Evolutionary conservation across 352 stramenopile species (phyloP), one percentile per base, ranked within the genome.

Genomic region (Globisporangium canariense): DNA sequence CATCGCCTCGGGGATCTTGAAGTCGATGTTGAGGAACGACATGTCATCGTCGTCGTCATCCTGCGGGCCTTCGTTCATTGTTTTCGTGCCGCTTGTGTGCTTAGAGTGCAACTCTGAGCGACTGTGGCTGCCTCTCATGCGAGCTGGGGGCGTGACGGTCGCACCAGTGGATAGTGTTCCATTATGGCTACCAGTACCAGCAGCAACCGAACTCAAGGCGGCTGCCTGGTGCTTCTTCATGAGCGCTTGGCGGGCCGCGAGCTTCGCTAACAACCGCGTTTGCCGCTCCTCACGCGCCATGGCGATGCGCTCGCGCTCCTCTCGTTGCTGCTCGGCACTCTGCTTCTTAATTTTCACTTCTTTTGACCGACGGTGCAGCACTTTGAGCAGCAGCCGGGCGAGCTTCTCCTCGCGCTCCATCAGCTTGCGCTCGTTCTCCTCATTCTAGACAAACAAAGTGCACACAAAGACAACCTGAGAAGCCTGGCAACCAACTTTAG

Each of bases 381-480:
- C 70, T 65, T 92, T 91, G 7, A 80, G 22, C 16, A 79, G 66
- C 25, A 95, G 60, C 11, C 84, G 76, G 28, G 75, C 62, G 10
- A 71, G 57, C 36, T 88, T 88, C 52, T 95, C 86, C 59, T 95
- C 84, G 2, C 81, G 77, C 53, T 90, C 79, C 84, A 93, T 92
- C 4, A 77, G 54, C 53, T 75, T 88, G 1, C 77, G 68, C 49
- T 93, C 86, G 25, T 38, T 72, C 6, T 71, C 66, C 74, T 91
- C 79, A 32, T 54, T 79, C 86, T 94, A 62, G 30, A 13, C 20
- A 51, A 28, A 69, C 5, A 55, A 60, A 30, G 32, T 2, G 16
- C 14, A 5, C 1, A 10, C 36, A 0, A n/a, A 49, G 28, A 66
- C 16, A 74, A 25, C 32, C n/a, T 7, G 14, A 38, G 10, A 30